Evolutionary conservation across 352 stramenopile genomes (phyloP), one percentile per base, ranked within the genome.

Genomic region (Phytopythium aichiense): DNA sequence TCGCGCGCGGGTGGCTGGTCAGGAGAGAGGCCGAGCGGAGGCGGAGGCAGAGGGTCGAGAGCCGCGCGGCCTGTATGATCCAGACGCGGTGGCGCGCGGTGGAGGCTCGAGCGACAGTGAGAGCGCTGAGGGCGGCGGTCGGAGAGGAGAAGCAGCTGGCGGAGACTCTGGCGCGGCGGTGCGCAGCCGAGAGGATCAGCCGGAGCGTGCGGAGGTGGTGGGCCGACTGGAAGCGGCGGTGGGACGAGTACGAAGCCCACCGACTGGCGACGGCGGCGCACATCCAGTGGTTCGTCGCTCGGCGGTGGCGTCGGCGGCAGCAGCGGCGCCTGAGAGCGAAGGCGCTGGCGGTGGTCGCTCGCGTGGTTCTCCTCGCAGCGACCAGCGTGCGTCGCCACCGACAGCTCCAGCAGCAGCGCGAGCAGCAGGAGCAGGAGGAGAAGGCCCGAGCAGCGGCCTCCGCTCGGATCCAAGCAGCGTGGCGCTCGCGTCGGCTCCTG

Each of bases 401-500:
- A 13, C 43, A 30, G 20, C n/a, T 30, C 1, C 43, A 30, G 11
- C n/a, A 18, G 43, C 13, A 45, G 38, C 40, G 20, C 5, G 13
- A 23, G 40, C 22, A n/a, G 46, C 16, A 11, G 22, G 22, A 52
- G 46, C 46, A 33, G 46, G 22, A 33, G 46, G n/a, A 33, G n/a
- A 25, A 2, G 22, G 23, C 9, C 42, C n/a, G 12, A 23, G 16
- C n/a, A 0, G 4, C 4, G 1, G 71, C 68, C 5, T 63, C 69
- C 0, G 61, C 16, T 18, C 56, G 56, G 0, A 67, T 90, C 33
- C 81, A 86, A 49, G 49, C 60, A 0, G 53, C 55, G 53, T 89
- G 77, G 79, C 50, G 50, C 15, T 61, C 68, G 13, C 65, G 46
- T 20, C 64, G 66, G 28, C 66, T 77, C 20, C 49, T 75, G 25